phyloP scores from a whole-genome alignment of 805 yeast genomes.

The Yamadazyma kitorensis region DNA sequence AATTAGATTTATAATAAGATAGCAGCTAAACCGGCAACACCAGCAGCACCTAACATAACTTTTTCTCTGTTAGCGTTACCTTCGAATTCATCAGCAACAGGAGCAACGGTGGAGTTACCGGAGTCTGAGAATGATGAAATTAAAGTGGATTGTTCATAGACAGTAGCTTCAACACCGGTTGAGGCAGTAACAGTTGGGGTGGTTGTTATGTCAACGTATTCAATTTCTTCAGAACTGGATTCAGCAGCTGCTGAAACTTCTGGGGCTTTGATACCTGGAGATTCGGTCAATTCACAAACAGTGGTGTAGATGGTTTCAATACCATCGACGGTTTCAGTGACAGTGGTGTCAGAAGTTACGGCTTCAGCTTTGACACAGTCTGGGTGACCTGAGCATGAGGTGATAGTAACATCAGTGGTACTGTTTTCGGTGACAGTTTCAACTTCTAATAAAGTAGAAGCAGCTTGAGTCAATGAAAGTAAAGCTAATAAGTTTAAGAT shows the following conservation, averaged over 20 bases:
- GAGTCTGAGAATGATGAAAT: slow-evolving; percentile 25
- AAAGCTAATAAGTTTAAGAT: slow-evolving; percentile 21
- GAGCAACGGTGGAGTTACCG: slow-evolving; percentile 17
- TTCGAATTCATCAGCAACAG: slow-evolving; percentile 24
- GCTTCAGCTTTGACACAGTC: slow-evolving; percentile 19
- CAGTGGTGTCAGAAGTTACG: slow-evolving; percentile 27
- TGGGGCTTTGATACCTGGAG: slow-evolving; percentile 9
- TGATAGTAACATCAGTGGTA: slow-evolving; percentile 36
- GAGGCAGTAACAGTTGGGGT: slow-evolving; percentile 50
- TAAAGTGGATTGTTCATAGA: slow-evolving; percentile 34
- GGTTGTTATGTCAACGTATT: slow-evolving; percentile 47
- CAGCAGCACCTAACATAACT: slow-evolving; percentile 32
- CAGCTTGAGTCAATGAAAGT: slow-evolving; percentile 23
- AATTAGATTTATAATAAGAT: slow-evolving; percentile 31
- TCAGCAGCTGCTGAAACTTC: slow-evolving; percentile 14
- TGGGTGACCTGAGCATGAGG: slow-evolving; percentile 35
- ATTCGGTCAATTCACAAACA: slow-evolving; percentile 30
- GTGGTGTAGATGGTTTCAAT: slow-evolving; percentile 36
- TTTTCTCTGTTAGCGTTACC: slow-evolving; percentile 30
- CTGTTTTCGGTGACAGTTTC: slow-evolving; percentile 23
- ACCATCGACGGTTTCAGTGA: slow-evolving; percentile 33
- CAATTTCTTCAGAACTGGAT: slow-evolving; percentile 14
- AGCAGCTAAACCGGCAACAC: slow-evolving; percentile 42
- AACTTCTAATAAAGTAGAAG: slow-evolving; percentile 16
- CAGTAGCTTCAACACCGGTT: slow-evolving; percentile 45